phyloP scores from a whole-genome alignment of 2,329 filamentous ascomycete genomes.

The Cordyceps fumosorosea region DNA sequence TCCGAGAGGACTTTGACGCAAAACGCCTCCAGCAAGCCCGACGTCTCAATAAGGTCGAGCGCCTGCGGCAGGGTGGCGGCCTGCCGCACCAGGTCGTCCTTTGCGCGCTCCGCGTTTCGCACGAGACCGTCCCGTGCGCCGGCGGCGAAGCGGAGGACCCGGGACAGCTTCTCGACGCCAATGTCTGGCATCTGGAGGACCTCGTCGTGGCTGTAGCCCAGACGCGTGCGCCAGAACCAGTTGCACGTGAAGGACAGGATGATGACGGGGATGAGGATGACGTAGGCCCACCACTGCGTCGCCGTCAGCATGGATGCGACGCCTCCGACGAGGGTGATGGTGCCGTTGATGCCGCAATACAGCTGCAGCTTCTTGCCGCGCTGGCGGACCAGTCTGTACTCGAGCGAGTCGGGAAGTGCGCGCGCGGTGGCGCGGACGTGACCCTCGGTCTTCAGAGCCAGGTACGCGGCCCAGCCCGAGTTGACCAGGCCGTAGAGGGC shows the following conservation, averaged over 20 bases:
- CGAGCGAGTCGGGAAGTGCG: constrained; percentile 20
- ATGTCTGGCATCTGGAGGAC: constrained; percentile 16
- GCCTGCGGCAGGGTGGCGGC: constrained; percentile 1
- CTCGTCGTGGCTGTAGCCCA: constrained; percentile 34
- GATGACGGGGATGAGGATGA: constrained; percentile 44
- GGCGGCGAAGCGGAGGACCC: not conserved
- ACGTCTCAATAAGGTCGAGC: constrained; percentile 6
- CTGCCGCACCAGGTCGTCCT: not conserved
- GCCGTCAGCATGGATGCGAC: constrained; percentile 44
- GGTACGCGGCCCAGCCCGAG: constrained; percentile 38
- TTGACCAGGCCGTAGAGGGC: constrained; percentile 44
- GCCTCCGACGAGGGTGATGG: constrained; percentile 40
- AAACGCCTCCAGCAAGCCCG: constrained; percentile 10
- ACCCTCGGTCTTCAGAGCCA: constrained; percentile 33
- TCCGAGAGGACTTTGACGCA: constrained; percentile 7
- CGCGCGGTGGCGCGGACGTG: constrained; percentile 27
- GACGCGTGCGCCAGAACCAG: constrained; percentile 38
- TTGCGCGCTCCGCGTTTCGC: not conserved
- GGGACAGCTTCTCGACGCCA: not conserved
- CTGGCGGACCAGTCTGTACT: constrained; percentile 25
- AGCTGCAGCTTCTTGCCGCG: constrained; percentile 36
- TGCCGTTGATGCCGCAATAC: constrained; percentile 38
- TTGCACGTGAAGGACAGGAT: constrained; percentile 39
- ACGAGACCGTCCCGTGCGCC: not conserved
- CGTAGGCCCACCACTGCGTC: constrained; percentile 46